Base-by-base conservation (phyloP, 441 rosid species). In the Breynia disticha region DNA sequence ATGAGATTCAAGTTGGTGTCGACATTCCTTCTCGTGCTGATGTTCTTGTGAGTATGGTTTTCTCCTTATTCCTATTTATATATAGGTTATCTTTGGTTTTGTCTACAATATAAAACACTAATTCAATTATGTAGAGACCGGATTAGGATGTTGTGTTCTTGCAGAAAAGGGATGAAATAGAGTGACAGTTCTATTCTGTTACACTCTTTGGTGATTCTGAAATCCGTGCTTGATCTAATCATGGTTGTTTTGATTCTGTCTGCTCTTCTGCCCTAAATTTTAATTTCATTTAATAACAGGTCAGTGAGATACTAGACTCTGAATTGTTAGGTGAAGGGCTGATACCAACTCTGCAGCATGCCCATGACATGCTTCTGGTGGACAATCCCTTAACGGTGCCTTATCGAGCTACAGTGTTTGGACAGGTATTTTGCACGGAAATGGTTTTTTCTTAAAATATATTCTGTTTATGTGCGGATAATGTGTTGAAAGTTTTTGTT, bases 321-420 rank as follows among this genome's bases (percentile, higher is more conserved):
- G 97, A 89, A 78, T 67, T 93, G 32, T 62, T 93, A 57, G 99
- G 99, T 49, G 99, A 93, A 79, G 99, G 99, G 62, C 74, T 93
- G 16, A 89, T 93, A 69, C 99, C 96, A 16, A 81, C 90, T 70
- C 77, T 93, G 42, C 97, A 84, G 65, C 95, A 89, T 78, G 97
- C 97, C 20, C 89, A 86, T 68, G 97, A 89, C 65, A 65, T 46
- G 69, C 77, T 93, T 43, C 73, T 89, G 47, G 95, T 85, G 71
- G 82, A 93, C 17, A 85, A 87, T 74, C 90, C 97, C 1, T 54
- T 71, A 46, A 72, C 86, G 2, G 95, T 93, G 59, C 99, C 99
- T 10, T 87, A 74, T 64, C 74, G 74, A 59, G 99, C 89, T n/a
- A 84, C 82, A 46, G 83, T 79, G 10, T 93, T 80, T 42, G 96